phyloP scores from a whole-genome alignment of 2,329 filamentous ascomycete genomes.

The Scytalidium sp. region DNA sequence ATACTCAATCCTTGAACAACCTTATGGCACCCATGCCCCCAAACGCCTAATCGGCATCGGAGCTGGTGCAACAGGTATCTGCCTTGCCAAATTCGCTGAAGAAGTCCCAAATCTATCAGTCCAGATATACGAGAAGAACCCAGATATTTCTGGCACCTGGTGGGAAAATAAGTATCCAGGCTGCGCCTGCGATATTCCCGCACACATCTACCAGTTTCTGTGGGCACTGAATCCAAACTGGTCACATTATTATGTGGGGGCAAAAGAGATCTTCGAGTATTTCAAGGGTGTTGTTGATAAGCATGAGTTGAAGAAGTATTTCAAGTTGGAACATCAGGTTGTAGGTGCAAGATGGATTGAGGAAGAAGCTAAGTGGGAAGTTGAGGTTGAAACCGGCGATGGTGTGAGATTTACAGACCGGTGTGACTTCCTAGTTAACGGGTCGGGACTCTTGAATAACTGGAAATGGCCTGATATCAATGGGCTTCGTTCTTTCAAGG shows the following conservation, averaged over 20 bases:
- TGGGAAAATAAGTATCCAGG: constrained; percentile 55
- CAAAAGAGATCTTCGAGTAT: constrained; percentile 52
- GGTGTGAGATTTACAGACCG: no score
- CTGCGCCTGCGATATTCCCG: constrained; percentile 50
- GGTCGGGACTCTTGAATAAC: constrained; percentile 31
- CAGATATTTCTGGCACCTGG: constrained; percentile 50
- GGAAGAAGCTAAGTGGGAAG: neutral
- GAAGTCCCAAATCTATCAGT: constrained; percentile 26
- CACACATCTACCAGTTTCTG: constrained; percentile 51
- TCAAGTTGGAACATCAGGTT: constrained; percentile 42
- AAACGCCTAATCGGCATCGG: neutral
- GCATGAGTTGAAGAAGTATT: constrained; percentile 30
- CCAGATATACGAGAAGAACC: constrained; percentile 42
- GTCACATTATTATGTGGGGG: constrained; percentile 53
- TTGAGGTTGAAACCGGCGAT: no score
- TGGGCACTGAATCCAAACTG: constrained; percentile 57
- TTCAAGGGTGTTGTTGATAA: constrained; percentile 44
- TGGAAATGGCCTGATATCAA: constrained; percentile 7
- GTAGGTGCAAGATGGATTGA: constrained; percentile 15
- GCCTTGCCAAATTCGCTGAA: neutral
- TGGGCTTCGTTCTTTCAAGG: neutral
- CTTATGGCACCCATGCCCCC: neutral
- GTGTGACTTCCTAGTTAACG: constrained; percentile 47
- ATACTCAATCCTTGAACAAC: no score
- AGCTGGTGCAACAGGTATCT: neutral